phyloP scores from a whole-genome alignment of 805 yeast species.

The Saccharomycopsis sp. region DNA sequence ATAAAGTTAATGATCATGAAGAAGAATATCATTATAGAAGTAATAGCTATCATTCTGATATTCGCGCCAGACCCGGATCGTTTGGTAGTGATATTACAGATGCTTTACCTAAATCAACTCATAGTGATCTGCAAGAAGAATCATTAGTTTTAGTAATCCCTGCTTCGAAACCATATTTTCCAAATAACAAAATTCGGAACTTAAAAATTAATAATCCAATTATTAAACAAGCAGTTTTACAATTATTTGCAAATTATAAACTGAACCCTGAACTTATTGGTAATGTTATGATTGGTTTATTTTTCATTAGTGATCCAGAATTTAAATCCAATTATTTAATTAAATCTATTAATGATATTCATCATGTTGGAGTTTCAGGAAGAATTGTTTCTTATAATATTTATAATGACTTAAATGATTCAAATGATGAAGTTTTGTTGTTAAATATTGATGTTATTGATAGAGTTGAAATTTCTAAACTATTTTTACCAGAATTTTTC shows the following conservation, averaged over 20 bases:
- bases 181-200: constrained; percentile 4
- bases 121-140: too few relatives aligned
- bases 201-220: constrained; percentile 14
- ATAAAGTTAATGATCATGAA: too few relatives aligned
- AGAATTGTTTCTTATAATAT: constrained; percentile 5
- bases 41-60: too few relatives aligned
- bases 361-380: constrained; percentile 13
- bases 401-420: constrained; percentile 1
- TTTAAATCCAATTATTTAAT: constrained; percentile 6
- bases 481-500: constrained; percentile 9
- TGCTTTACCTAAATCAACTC: too few relatives aligned
- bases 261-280: not conserved
- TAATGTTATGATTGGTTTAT: constrained; percentile 7
- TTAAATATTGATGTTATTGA: constrained; percentile 9
- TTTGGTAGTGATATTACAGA: too few relatives aligned
- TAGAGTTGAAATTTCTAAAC: constrained; percentile 1
- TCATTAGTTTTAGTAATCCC: constrained; percentile 10
- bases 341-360: constrained; percentile 7
- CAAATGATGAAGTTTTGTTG: constrained; percentile 3
- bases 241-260: constrained; percentile 3
- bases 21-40: too few relatives aligned
- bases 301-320: constrained; percentile 5
- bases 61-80: too few relatives aligned
- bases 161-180: constrained; percentile 9
- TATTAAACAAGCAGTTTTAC: constrained; percentile 13